These are phyloP conservation scores for Phytophthora agathidicida DNA, from an alignment of 352 stramenopile species.

Conservation along the genomic window DNA sequence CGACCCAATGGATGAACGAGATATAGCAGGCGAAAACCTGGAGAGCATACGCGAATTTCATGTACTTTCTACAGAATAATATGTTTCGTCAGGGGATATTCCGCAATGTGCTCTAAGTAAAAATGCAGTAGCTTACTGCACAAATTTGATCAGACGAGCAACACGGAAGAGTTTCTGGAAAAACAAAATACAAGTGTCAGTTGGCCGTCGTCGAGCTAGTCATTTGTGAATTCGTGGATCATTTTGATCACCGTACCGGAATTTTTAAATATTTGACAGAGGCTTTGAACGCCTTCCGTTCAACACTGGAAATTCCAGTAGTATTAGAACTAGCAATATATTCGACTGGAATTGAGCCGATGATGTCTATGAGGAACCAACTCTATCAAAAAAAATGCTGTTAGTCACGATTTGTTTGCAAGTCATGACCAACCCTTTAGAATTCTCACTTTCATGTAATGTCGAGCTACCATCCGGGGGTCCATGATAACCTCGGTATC, in stretches of 20 bases:
- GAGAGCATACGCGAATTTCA: constrained; percentile 64
- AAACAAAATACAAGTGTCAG: constrained; percentile 1
- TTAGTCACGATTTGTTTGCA: background rate
- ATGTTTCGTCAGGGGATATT: too few species aligned
- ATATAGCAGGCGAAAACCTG: constrained; percentile 63
- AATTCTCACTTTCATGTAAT: constrained; percentile 49
- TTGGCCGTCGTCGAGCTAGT: too few species aligned
- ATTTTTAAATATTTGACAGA: constrained; percentile 73
- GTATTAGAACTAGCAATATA: constrained; percentile 38
- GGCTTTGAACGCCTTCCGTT: constrained; percentile 67
- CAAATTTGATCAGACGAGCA: constrained; percentile 65
- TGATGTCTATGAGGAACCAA: constrained; percentile 61
- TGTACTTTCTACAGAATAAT: constrained; percentile 50
- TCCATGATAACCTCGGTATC: constrained; percentile 67
- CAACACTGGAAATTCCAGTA: constrained; percentile 49
- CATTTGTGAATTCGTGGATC: too few species aligned
- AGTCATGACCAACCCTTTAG: background rate
- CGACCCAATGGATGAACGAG: constrained; percentile 68
- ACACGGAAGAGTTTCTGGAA: constrained; percentile 70
- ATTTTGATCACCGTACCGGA: constrained; percentile 37
- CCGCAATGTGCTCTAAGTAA: too few species aligned
- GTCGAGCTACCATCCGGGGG: constrained; percentile 47
- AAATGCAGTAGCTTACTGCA: constrained; percentile 59
- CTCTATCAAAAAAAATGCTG: constrained; percentile 21
- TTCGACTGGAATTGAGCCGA: constrained; percentile 63